Base-by-base conservation (phyloP, 257 asterid species). In the Petrea volubilis region DNA sequence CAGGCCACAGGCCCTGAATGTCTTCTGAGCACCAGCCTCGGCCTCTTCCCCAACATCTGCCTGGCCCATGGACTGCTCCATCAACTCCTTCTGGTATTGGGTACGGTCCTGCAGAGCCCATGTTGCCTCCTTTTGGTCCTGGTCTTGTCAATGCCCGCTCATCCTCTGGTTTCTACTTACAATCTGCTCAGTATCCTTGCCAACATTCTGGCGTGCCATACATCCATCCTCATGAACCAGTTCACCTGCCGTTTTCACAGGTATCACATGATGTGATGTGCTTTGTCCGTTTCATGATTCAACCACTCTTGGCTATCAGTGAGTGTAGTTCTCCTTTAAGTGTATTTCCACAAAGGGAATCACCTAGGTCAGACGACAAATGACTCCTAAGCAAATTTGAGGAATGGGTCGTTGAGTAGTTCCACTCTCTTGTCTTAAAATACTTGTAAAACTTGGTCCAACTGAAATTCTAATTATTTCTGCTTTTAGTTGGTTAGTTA, bases 181-280 rank as follows among this genome's bases (percentile, higher is more conserved):
- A 87, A 53, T 74, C 97, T 79, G 50, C 91, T 31, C 99, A 90
- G 67, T 90, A 92, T 83, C 93, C 92, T 80, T 77, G 86, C 72
- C 99, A 92, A 78, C 92, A 61, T 69, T 83, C 99, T 82, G 98
- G 96, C 68, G 53, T 88, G 81, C 85, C 91, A 12, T 87, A 83
- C 71, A 76, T 95, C 64, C 97, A 87, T 71, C 92, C 90, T 60
- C 96, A 85, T 51, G 99, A 95, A 63, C 96, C 84, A 18, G 83
- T 86, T 87, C 96, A 84, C 72, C 97, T 83, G 52, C 74, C 93
- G 64, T 90, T 90, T 83, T 64, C 91, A 77, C 99, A 88, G 98
- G 99, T 92, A 88, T 74, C 66, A 14, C 38, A 7, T 46, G 14
- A 17, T 1, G 10, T 21, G 43, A 49, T 0, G 0, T n/a, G n/a